Evolutionary conservation across 2,329 filamentous ascomycete genomes (phyloP).

Genomic region (Neofusicoccum sp.): DNA sequence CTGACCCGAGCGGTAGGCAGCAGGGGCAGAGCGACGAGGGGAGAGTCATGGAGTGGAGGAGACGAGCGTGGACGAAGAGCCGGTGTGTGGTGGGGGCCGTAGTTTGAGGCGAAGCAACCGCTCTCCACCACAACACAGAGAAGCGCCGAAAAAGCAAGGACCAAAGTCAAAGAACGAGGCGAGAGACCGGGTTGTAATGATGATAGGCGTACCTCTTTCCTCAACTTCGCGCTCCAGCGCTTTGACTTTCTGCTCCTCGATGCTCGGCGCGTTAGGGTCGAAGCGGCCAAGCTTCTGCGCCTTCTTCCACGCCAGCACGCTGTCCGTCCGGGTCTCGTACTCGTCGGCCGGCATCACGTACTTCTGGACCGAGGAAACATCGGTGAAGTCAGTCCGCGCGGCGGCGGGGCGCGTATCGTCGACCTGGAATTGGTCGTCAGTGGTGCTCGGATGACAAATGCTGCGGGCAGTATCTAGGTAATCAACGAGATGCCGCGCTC

Average conservation of each 20-base stretch:
- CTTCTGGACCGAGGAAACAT: constrained; percentile 79
- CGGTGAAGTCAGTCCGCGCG: constrained; percentile 75
- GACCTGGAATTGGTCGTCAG: constrained; percentile 54
- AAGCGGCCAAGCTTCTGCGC: constrained; percentile 94
- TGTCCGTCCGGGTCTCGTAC: constrained; percentile 83
- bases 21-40: background rate
- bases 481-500: background rate
- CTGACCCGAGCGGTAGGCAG: background rate
- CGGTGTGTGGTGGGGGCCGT: too few relatives aligned
- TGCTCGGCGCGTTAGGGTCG: constrained; percentile 75
- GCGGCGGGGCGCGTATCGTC: constrained; percentile 74
- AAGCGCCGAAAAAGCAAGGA: background rate
- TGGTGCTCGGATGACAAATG: constrained; percentile 2
- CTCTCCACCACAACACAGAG: background rate
- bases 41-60: background rate
- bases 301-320: constrained; percentile 93
- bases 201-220: constrained; percentile 52
- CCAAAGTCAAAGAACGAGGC: background rate
- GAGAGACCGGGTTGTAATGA: background rate
- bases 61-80: too few relatives aligned
- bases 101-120: too few relatives aligned
- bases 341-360: constrained; percentile 83
- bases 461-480: background rate
- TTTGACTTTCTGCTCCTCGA: constrained; percentile 69
- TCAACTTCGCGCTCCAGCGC: constrained; percentile 69